Evolutionary conservation across 2,329 filamentous ascomycete genomes (phyloP).

Genomic region (Penicillium crustosum): DNA sequence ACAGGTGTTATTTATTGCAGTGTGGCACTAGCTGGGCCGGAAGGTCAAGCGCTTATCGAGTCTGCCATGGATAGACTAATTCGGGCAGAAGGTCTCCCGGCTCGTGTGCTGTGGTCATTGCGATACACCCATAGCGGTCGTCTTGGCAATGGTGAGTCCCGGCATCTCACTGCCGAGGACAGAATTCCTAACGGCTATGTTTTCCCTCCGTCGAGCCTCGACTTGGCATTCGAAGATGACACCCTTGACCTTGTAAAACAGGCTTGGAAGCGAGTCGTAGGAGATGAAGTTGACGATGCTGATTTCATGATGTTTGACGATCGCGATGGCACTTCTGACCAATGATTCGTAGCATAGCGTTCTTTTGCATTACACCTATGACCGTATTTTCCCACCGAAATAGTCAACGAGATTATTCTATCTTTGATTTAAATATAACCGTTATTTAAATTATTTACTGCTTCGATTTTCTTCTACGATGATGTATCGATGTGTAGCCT

Average conservation of each 20-base stretch:
- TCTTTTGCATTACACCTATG: not conserved
- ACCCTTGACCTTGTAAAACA: conserved; percentile 65
- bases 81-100: conserved; percentile 33
- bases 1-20: conserved; percentile 61
- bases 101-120: conserved; percentile 53
- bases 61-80: conserved; percentile 46
- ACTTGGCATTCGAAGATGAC: conserved; percentile 72
- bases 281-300: conserved; percentile 49
- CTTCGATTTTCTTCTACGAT: not conserved
- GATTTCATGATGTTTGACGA: conserved; percentile 79
- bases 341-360: conserved; percentile 38
- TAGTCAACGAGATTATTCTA: not conserved
- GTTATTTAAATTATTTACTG: not conserved
- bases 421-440: not conserved
- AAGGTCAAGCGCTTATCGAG: conserved; percentile 44
- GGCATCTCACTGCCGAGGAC: conserved; percentile 17
- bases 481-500: not conserved
- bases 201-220: conserved; percentile 61
- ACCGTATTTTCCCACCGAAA: conserved; percentile 1
- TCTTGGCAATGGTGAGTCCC: conserved; percentile 15
- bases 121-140: conserved; percentile 51
- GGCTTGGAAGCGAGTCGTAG: conserved; percentile 67
- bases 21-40: conserved; percentile 38
- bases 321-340: conserved; percentile 61
- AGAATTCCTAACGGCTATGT: conserved; percentile 50